Conservation (phyloP, 768 basidiomycete species). For the Lanmaoa rubissima region DNA sequence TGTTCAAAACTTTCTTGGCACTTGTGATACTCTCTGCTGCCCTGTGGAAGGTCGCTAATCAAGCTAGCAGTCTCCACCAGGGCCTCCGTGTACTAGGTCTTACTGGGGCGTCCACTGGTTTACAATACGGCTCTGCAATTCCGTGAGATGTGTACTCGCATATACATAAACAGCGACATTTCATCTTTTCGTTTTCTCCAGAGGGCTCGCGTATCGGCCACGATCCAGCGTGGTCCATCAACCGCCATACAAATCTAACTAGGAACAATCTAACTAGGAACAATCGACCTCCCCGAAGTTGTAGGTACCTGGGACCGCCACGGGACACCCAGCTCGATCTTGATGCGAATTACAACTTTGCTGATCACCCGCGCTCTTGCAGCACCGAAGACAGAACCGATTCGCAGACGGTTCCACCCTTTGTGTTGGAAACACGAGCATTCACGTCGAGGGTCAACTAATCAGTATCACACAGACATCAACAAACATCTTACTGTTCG, state of each 20-base stretch:
- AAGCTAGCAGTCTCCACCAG: too few species aligned
- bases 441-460: not conserved
- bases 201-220: not conserved
- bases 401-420: constrained; percentile 47
- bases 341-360: constrained; percentile 50
- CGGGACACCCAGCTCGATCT: constrained; percentile 42
- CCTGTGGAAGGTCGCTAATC: too few species aligned
- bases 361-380: constrained; percentile 41
- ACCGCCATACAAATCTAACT: constrained; percentile 14
- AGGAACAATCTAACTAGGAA: constrained; percentile 35
- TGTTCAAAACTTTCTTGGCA: too few species aligned
- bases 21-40: too few species aligned
- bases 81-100: not conserved
- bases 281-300: constrained; percentile 41
- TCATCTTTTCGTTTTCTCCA: not conserved
- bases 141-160: not conserved
- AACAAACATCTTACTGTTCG: constrained; percentile 37
- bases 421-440: not conserved
- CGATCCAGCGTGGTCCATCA: constrained; percentile 11
- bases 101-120: not conserved
- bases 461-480: not conserved
- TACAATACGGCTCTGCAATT: not conserved
- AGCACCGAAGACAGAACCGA: constrained; percentile 52
- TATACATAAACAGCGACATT: not conserved
- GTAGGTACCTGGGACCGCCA: constrained; percentile 46